Conservation (phyloP, 176 grass and related monocot genomes). For the Luzula sylvatica region DNA sequence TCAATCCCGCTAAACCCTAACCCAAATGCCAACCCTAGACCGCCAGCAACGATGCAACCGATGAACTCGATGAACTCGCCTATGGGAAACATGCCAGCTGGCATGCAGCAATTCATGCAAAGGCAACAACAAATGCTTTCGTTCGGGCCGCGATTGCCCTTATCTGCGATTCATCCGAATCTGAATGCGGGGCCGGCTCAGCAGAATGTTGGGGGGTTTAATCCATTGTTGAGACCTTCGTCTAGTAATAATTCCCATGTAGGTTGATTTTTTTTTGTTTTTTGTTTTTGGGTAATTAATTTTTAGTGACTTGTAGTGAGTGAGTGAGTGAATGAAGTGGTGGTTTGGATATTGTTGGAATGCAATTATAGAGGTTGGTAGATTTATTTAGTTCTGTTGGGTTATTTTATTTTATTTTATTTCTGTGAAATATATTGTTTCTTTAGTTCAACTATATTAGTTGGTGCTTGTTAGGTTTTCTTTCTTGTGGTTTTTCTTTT, state of each 20-base stretch:
- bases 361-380: conserved; percentile 29
- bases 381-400: conserved; percentile 10
- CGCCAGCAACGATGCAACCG: conserved; percentile 13
- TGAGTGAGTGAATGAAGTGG: conserved; percentile 15
- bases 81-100: conserved; percentile 15
- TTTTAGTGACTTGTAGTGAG: conserved; percentile 16
- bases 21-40: conserved; percentile 30
- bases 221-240: conserved; percentile 49
- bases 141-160: conserved; percentile 50
- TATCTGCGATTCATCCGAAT: conserved; percentile 45
- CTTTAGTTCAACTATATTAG: no score
- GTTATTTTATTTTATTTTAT: background rate
- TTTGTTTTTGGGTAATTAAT: no score
- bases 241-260: conserved; percentile 63
- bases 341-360: conserved; percentile 16
- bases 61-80: conserved; percentile 20
- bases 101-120: conserved; percentile 41
- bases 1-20: conserved; percentile 14
- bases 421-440: conserved; percentile 9
- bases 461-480: background rate
- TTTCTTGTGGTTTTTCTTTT: background rate
- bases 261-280: conserved; percentile 30
- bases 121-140: conserved; percentile 57
- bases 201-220: conserved; percentile 50
- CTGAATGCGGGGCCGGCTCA: conserved; percentile 21